A percentile compares a stretch with the other conserved stretches of the same genome.
These are phyloP conservation scores for Komagataella populi DNA, from an alignment of 805 yeast genomes.

Conservation along the genomic window DNA sequence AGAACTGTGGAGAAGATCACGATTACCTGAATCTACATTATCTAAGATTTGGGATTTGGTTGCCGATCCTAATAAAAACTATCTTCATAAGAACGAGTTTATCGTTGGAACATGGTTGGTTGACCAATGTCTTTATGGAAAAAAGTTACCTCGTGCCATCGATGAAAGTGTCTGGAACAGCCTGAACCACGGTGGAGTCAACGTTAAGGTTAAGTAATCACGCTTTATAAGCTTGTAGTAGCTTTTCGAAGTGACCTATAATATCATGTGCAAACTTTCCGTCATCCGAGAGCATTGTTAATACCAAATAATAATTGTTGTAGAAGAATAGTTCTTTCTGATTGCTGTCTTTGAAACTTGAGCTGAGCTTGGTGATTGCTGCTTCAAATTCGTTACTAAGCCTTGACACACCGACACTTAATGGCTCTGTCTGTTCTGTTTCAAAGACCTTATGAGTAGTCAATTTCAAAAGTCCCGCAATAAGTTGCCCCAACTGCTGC, in stretches of 20 bases:
- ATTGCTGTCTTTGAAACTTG: constrained; percentile 22
- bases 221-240: constrained; percentile 26
- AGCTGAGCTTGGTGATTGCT: constrained; percentile 56
- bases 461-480: constrained; percentile 59
- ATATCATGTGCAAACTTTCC: constrained; percentile 27
- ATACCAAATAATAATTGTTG: constrained; percentile 53
- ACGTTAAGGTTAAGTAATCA: not conserved
- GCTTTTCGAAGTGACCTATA: constrained; percentile 26
- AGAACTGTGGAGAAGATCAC: constrained; percentile 71
- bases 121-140: constrained; percentile 90
- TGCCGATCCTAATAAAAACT: constrained; percentile 54
- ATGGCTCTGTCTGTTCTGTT: constrained; percentile 45
- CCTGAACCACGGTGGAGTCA: constrained; percentile 23
- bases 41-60: constrained; percentile 61
- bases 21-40: constrained; percentile 48
- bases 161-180: constrained; percentile 71
- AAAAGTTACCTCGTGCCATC: constrained; percentile 68
- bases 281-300: constrained; percentile 34
- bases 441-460: constrained; percentile 17
- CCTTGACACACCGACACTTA: constrained; percentile 53
- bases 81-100: constrained; percentile 68
- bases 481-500: constrained; percentile 61
- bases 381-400: constrained; percentile 73
- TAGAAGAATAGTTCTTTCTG: constrained; percentile 58
- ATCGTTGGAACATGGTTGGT: constrained; percentile 97